Percentiles rank a stretch among this genome's conserved stretches.
phyloP scores from a whole-genome alignment of 768 basidiomycete genomes.

The Postia placenta region DNA sequence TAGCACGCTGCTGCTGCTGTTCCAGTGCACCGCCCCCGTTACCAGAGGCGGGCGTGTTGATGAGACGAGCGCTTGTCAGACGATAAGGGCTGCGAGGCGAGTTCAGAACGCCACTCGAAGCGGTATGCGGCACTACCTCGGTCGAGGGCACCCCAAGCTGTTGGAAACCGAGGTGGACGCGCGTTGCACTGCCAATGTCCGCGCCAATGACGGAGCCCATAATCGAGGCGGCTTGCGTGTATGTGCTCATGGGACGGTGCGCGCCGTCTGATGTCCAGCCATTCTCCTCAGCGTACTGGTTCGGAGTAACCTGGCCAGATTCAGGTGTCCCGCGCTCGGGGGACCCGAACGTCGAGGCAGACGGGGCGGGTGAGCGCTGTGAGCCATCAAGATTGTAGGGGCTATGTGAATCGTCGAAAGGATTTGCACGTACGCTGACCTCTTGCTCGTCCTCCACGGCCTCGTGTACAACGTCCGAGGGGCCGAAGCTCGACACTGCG shows the following conservation, averaged over 20 bases:
- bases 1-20: constrained; percentile 64
- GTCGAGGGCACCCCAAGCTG: constrained; percentile 22
- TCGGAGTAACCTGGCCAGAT: neutral
- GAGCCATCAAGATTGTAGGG: constrained; percentile 14
- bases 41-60: constrained; percentile 35
- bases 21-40: constrained; percentile 35
- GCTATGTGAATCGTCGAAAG: constrained; percentile 61
- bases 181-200: constrained; percentile 60
- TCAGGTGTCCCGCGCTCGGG: constrained; percentile 14
- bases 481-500: constrained; percentile 66
- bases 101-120: constrained; percentile 19
- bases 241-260: constrained; percentile 54
- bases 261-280: constrained; percentile 21
- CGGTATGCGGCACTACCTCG: constrained; percentile 16
- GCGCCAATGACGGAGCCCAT: constrained; percentile 30
- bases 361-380: constrained; percentile 25
- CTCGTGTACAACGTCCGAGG: constrained; percentile 55
- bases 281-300: constrained; percentile 1
- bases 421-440: constrained; percentile 32
- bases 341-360: constrained; percentile 32
- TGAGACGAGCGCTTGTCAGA: constrained; percentile 58
- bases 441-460: constrained; percentile 29
- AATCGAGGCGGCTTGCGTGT: constrained; percentile 45
- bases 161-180: constrained; percentile 56
- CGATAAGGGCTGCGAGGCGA: constrained; percentile 43